Conservation (phyloP, 805 yeast species). For the Nakazawaea ernobii region DNA sequence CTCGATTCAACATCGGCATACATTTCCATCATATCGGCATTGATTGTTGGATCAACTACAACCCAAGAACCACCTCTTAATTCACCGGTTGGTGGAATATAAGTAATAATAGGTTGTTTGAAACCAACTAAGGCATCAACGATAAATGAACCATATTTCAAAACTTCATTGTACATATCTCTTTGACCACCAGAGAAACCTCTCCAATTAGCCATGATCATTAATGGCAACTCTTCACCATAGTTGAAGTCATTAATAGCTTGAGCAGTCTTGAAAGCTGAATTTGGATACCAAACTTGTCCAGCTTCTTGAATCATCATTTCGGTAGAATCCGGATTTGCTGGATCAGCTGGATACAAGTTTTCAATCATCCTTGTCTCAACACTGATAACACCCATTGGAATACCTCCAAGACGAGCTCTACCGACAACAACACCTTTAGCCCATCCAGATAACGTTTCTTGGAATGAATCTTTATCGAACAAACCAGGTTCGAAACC, state of each 20-base stretch:
- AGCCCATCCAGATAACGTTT: constrained; percentile 98
- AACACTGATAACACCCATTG: constrained; percentile 96
- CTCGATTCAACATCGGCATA: constrained; percentile 94
- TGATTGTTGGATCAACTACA: constrained; percentile 97
- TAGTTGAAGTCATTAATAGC: constrained; percentile 95
- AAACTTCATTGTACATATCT: constrained; percentile 97
- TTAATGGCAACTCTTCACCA: constrained; percentile 96
- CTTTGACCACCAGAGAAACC: constrained; percentile 99
- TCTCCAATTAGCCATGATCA: constrained; percentile 99
- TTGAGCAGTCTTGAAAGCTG: constrained; percentile 98
- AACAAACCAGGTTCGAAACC: constrained; percentile 82
- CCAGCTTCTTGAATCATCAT: constrained; percentile 90
- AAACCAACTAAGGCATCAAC: constrained; percentile 95
- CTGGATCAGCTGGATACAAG: constrained; percentile 95
- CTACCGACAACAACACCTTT: constrained; percentile 98
- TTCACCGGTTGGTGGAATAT: constrained; percentile 98
- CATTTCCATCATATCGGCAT: constrained; percentile 98
- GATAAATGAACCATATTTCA: constrained; percentile 93
- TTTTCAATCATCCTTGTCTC: constrained; percentile 90
- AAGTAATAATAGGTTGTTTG: constrained; percentile 94
- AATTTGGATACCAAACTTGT: constrained; percentile 99
- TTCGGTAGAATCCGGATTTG: constrained; percentile 93
- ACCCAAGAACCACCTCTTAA: constrained; percentile 99
- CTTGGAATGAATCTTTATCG: constrained; percentile 90
- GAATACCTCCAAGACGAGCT: constrained; percentile 98